Percentiles rank a stretch among this genome's conserved stretches.
Conservation (phyloP, 2,329 filamentous ascomycete species). For the Fusarium guadeloupense region DNA sequence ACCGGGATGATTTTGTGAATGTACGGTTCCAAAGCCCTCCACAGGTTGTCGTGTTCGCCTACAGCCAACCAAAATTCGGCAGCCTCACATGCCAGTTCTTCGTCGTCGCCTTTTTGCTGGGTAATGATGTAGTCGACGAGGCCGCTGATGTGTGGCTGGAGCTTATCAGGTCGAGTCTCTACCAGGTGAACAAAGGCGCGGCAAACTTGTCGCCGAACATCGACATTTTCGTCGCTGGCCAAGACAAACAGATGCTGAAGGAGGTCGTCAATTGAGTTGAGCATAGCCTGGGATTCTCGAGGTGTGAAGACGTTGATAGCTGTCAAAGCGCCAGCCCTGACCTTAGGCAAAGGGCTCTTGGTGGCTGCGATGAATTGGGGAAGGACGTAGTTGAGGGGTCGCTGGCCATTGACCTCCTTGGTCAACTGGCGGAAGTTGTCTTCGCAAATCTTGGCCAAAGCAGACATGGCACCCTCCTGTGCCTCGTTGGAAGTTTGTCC, state of each 20-base stretch:
- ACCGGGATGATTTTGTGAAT: constrained; percentile 89
- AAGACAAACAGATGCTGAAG: constrained; percentile 85
- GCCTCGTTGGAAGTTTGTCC: constrained; percentile 74
- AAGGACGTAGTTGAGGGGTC: constrained; percentile 86
- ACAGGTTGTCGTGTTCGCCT: constrained; percentile 85
- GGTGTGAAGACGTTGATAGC: constrained; percentile 93
- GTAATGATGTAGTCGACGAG: constrained; percentile 92
- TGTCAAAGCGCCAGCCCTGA: constrained; percentile 81
- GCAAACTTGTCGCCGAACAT: constrained; percentile 92
- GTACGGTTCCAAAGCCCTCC: constrained; percentile 78
- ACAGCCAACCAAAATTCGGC: constrained; percentile 98
- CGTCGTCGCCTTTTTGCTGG: constrained; percentile 88
- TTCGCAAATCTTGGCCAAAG: constrained; percentile 94
- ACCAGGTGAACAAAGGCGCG: constrained; percentile 92
- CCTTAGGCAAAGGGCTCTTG: constrained; percentile 76
- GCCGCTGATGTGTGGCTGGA: constrained; percentile 85
- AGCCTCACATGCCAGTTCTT: constrained; percentile 91
- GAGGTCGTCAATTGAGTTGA: constrained; percentile 82
- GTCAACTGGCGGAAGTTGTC: constrained; percentile 90
- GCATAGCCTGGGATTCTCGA: constrained; percentile 82
- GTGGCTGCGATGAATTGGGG: constrained; percentile 92
- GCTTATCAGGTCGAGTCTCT: constrained; percentile 88
- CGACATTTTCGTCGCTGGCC: constrained; percentile 77
- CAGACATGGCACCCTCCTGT: constrained; percentile 93
- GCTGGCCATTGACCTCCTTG: constrained; percentile 86